These are phyloP conservation scores for Schoenoplectus tabernaemontani DNA, from an alignment of 202 grass and related monocot species.

Conservation along the genomic window DNA sequence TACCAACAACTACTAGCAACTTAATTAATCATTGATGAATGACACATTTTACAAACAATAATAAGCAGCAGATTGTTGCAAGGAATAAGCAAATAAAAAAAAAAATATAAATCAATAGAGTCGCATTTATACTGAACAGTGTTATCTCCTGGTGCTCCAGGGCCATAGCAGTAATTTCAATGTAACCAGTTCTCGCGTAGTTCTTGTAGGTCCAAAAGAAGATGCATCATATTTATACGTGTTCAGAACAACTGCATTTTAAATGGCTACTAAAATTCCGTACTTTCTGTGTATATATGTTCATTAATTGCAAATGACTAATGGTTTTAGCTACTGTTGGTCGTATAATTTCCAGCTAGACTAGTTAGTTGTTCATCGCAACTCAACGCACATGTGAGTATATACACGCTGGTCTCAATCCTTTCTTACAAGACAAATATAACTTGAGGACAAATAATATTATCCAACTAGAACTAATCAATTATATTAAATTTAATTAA, in stretches of 20 bases:
- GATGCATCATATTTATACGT: neutral
- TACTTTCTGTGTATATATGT: neutral
- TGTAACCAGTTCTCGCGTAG: neutral
- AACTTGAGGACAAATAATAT: neutral
- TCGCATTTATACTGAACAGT: neutral
- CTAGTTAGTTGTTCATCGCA: too few species aligned
- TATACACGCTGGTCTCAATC: neutral
- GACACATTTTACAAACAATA: neutral
- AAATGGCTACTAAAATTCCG: neutral
- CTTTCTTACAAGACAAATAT: neutral
- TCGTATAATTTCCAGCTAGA: neutral
- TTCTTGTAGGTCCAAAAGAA: neutral
- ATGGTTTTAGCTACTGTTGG: neutral
- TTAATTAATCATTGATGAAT: neutral
- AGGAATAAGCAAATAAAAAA: neutral
- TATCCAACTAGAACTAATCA: neutral
- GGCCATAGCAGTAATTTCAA: neutral
- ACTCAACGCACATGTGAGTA: neutral
- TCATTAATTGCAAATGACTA: too few species aligned
- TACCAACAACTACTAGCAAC: neutral
- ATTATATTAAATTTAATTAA: neutral
- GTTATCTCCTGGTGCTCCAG: neutral
- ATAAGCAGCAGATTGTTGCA: too few species aligned
- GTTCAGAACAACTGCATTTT: neutral
- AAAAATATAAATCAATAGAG: neutral